A percentile compares a stretch with the other conserved stretches of the same genome.
Conservation (phyloP, 768 basidiomycete species). For the Auricularia sp. region DNA sequence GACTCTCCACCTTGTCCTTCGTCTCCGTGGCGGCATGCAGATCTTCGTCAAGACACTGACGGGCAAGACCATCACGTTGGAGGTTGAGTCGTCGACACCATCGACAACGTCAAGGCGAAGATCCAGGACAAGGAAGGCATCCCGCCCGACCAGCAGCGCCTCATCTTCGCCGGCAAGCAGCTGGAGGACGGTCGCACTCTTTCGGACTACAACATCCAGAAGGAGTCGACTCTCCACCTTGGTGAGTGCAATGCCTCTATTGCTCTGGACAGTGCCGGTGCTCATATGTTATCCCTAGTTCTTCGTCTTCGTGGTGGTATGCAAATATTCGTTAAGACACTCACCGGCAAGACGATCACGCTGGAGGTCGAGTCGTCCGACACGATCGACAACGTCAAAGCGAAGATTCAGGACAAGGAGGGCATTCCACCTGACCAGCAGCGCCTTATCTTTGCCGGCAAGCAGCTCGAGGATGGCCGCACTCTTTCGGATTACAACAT, state of each 20-base stretch:
- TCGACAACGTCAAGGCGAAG: conserved; percentile 22
- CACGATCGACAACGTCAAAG: conserved; percentile 36
- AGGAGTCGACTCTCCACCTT: conserved; percentile 74
- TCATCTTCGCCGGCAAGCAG: conserved; percentile 91
- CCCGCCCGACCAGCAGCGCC: conserved; percentile 75
- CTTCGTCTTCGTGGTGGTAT: conserved; percentile 32
- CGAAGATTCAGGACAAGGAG: conserved; percentile 28
- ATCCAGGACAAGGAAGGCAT: conserved; percentile 22
- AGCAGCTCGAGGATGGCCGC: conserved; percentile 37
- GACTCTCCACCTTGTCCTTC: conserved; percentile 21
- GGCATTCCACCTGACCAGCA: conserved; percentile 29
- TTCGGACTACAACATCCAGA: conserved; percentile 87
- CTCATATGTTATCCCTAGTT: conserved; percentile 9
- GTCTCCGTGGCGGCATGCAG: conserved; percentile 16
- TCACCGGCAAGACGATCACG: conserved; percentile 38
- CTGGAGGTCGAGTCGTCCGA: conserved; percentile 35
- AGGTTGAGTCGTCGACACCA: conserved; percentile 24
- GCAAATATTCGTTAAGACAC: conserved; percentile 34
- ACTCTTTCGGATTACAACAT: conserved; percentile 34
- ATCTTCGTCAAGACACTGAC: conserved; percentile 19
- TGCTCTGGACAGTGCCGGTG: neutral
- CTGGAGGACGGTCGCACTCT: conserved; percentile 85
- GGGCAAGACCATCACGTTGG: conserved; percentile 34
- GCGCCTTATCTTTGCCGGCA: conserved; percentile 39
- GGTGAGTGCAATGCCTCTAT: conserved; percentile 2